A percentile compares a stretch with the other conserved stretches of the same genome.
Evolutionary conservation across 1,139 yeast species (phyloP).

Genomic region (Suhomyces ambrosiae): DNA sequence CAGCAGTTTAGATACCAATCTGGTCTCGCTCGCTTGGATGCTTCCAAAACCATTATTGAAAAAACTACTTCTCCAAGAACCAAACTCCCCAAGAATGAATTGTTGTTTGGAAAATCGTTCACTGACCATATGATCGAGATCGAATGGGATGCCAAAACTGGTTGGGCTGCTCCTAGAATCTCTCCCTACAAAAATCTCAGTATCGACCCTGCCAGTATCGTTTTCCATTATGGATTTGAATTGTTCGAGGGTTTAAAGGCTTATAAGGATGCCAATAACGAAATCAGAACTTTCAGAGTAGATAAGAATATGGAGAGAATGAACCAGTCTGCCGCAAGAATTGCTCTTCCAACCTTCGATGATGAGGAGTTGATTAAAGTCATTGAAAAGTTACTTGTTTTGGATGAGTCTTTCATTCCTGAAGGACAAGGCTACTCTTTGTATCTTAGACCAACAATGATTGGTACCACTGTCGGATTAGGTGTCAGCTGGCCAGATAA

Average conservation of each 20-base stretch:
- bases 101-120: constrained; percentile 85
- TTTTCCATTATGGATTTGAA: constrained; percentile 33
- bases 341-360: constrained; percentile 41
- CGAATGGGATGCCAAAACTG: constrained; percentile 36
- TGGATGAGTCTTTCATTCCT: constrained; percentile 36
- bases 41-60: constrained; percentile 64
- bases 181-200: constrained; percentile 39
- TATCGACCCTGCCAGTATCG: constrained; percentile 30
- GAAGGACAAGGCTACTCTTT: constrained; percentile 30
- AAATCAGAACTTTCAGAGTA: constrained; percentile 42
- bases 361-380: constrained; percentile 39
- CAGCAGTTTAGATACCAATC: constrained; percentile 15
- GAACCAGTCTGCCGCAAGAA: constrained; percentile 40
- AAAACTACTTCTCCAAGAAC: constrained; percentile 62
- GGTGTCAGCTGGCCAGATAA: constrained; percentile 39
- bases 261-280: constrained; percentile 31
- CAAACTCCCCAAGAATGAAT: constrained; percentile 70
- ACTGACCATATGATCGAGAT: constrained; percentile 55
- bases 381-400: constrained; percentile 34
- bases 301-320: constrained; percentile 42
- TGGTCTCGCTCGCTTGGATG: constrained; percentile 55
- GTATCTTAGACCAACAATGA: constrained; percentile 34
- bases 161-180: constrained; percentile 43
- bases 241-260: constrained; percentile 35
- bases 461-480: constrained; percentile 34